A percentile compares a stretch with the other conserved stretches of the same genome.
phyloP scores from a whole-genome alignment of 495 filamentous ascomycete species.

The Entonaema liquescens region DNA sequence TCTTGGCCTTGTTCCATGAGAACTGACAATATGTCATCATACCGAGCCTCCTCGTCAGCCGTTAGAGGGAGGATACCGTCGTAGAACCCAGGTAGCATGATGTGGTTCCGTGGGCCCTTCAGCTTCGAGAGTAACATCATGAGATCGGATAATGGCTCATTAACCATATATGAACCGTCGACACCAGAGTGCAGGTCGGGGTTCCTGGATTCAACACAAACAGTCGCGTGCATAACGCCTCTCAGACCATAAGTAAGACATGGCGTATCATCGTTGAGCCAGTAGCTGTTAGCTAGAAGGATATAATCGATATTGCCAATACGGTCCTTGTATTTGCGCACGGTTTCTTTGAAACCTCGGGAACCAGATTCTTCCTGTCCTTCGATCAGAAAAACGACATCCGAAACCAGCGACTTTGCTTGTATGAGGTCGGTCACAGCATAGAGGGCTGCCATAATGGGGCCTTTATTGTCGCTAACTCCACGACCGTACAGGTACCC shows the following conservation, averaged over 20 bases:
- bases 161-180: conserved; percentile 85
- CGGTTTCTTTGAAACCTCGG: conserved; percentile 82
- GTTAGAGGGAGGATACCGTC: conserved; percentile 81
- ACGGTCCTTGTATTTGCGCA: conserved; percentile 77
- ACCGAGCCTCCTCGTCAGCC: conserved; percentile 78
- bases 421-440: conserved; percentile 87
- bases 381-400: conserved; percentile 93
- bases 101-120: conserved; percentile 70
- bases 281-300: conserved; percentile 94
- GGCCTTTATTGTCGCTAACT: conserved; percentile 96
- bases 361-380: conserved; percentile 97
- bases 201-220: conserved; percentile 82
- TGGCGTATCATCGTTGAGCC: conserved; percentile 94
- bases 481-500: conserved; percentile 98
- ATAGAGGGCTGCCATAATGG: conserved; percentile 90
- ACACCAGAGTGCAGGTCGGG: conserved; percentile 96
- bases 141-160: conserved; percentile 91
- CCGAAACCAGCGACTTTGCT: conserved; percentile 78
- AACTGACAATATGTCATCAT: conserved; percentile 80
- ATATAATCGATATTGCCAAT: conserved; percentile 95
- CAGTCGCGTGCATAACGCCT: conserved; percentile 93
- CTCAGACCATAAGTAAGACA: conserved; percentile 94
- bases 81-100: conserved; percentile 80
- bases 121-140: conserved; percentile 81
- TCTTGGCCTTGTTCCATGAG: conserved; percentile 74